phyloP scores from a whole-genome alignment of 2,329 filamentous ascomycete genomes.

The Aureobasidium sp. region DNA sequence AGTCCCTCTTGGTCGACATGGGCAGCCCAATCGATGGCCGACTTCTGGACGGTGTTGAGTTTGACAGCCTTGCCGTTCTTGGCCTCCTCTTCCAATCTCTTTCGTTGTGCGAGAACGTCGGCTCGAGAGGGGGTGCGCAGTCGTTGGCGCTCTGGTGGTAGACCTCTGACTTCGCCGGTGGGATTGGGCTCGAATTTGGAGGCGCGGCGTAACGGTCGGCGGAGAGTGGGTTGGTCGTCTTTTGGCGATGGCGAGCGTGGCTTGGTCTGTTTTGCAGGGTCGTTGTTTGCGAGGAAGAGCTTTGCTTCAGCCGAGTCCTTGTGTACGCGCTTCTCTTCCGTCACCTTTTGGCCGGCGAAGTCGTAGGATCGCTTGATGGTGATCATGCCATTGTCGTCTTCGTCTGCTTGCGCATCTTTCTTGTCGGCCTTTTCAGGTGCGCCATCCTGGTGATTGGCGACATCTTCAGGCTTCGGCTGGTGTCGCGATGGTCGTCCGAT shows the following conservation, averaged over 20 bases:
- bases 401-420: conserved; percentile 18
- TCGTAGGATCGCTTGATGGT: conserved; percentile 50
- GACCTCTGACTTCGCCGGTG: conserved; percentile 36
- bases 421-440: conserved; percentile 12
- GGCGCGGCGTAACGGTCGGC: conserved; percentile 37
- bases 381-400: conserved; percentile 37
- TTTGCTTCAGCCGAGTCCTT: conserved; percentile 48
- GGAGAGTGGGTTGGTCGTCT: conserved; percentile 26
- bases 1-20: conserved; percentile 56
- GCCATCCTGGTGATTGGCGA: not conserved
- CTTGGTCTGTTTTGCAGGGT: conserved; percentile 24
- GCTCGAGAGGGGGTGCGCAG: conserved; percentile 24
- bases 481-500: conserved; percentile 21
- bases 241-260: conserved; percentile 17
- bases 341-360: conserved; percentile 48
- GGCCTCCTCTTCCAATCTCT: conserved; percentile 26
- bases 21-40: conserved; percentile 55
- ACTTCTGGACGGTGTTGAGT: conserved; percentile 60
- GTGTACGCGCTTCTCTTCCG: conserved; percentile 45
- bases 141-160: conserved; percentile 38
- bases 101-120: conserved; percentile 26
- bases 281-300: conserved; percentile 39
- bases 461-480: conserved; percentile 14
- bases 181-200: conserved; percentile 46
- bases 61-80: conserved; percentile 43